These are phyloP conservation scores for Cordyceps cicadae DNA, from an alignment of 2,329 filamentous ascomycete species.

Conservation along the genomic window DNA sequence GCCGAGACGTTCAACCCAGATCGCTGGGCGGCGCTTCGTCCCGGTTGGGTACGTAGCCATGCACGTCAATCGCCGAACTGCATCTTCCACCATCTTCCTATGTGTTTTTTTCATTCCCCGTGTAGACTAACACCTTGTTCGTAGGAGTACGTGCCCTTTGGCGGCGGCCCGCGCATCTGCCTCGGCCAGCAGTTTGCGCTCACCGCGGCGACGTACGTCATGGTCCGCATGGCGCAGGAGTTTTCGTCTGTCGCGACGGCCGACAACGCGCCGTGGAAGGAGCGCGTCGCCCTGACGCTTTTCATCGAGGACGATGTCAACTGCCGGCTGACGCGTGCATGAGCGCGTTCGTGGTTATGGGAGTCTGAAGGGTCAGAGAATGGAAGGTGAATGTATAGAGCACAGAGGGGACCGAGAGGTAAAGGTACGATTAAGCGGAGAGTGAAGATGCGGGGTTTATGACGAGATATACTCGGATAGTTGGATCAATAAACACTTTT, in stretches of 20 bases:
- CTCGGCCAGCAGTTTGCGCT: slow-evolving; percentile 17
- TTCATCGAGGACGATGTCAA: neutral
- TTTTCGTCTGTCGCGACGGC: neutral
- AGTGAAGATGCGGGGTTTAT: too few relatives aligned
- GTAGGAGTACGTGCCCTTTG: slow-evolving; percentile 27
- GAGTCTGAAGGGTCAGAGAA: too few relatives aligned
- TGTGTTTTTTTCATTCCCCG: too few relatives aligned
- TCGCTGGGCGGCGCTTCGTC: slow-evolving; percentile 25
- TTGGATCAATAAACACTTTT: neutral
- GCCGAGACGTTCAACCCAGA: slow-evolving; percentile 28
- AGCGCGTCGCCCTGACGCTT: neutral
- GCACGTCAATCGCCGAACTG: too few relatives aligned
- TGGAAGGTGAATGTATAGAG: neutral
- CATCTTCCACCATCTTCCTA: too few relatives aligned
- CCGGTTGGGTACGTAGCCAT: slow-evolving; percentile 18
- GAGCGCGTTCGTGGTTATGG: too few relatives aligned
- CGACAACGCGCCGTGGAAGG: neutral
- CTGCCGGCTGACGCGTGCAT: neutral
- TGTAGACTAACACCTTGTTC: neutral
- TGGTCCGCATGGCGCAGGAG: slow-evolving; percentile 13
- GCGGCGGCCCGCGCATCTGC: slow-evolving; percentile 28
- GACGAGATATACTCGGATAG: neutral
- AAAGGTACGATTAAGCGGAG: too few relatives aligned
- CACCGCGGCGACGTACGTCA: neutral
- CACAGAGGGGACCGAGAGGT: too few relatives aligned